These are phyloP conservation scores for Entomortierella beljakovae DNA, from an alignment of 192 early-diverging fungal species.

Conservation along the genomic window DNA sequence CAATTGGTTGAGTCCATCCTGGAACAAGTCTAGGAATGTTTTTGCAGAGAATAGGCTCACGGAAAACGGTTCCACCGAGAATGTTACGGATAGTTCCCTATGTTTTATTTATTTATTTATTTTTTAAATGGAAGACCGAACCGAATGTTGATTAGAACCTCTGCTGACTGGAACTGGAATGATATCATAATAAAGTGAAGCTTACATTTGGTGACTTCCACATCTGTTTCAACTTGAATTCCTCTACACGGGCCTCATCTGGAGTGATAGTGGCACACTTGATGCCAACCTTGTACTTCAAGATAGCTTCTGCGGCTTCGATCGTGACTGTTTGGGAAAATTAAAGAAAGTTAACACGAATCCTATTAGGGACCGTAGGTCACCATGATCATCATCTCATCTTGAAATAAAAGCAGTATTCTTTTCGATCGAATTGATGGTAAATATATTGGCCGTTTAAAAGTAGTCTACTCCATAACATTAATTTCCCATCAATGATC, in stretches of 20 bases:
- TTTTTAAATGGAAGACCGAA: too few relatives aligned
- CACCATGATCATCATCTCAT: background rate
- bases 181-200: background rate
- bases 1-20: background rate
- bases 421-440: background rate
- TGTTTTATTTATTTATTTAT: background rate
- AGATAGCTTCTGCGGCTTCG: constrained; percentile 96
- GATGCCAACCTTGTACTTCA: constrained; percentile 98
- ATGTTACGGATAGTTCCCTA: constrained; percentile 93
- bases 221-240: constrained; percentile 97
- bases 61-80: constrained; percentile 97
- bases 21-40: constrained; percentile 92
- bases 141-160: too few relatives aligned
- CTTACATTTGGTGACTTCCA: constrained; percentile 97
- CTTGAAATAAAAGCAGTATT: too few relatives aligned
- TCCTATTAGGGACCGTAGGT: background rate
- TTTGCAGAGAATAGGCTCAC: constrained; percentile 95
- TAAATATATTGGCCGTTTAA: too few relatives aligned
- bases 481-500: too few relatives aligned
- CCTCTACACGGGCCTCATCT: constrained; percentile 92
- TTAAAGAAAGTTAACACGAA: background rate
- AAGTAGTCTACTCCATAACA: too few relatives aligned
- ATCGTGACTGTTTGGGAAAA: constrained; percentile 74
- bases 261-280: constrained; percentile 99
- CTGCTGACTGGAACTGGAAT: background rate